A percentile compares a stretch with the other conserved stretches of the same genome.
Evolutionary conservation across 345 rosid species (phyloP).

Genomic region (Eutrema japonicum): DNA sequence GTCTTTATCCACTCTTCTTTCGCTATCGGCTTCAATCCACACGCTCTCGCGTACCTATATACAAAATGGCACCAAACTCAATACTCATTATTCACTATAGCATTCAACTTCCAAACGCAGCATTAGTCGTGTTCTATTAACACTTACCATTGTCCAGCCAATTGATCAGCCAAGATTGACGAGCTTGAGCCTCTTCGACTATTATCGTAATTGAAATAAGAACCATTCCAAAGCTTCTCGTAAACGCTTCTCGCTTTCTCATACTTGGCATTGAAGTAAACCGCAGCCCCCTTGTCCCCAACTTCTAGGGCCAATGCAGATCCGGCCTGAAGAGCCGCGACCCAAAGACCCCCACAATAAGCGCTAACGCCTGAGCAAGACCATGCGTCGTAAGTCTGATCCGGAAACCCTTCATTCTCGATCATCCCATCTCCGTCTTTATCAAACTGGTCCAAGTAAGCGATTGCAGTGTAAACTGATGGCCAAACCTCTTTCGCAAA

Average conservation of each 20-base stretch:
- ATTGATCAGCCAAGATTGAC: conserved; percentile 76
- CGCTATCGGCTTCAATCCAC: conserved; percentile 62
- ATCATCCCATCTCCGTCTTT: conserved; percentile 83
- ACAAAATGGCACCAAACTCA: not conserved
- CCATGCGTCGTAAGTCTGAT: conserved; percentile 86
- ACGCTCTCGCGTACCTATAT: conserved; percentile 71
- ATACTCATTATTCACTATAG: not conserved
- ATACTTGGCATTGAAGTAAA: conserved; percentile 62
- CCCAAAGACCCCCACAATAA: conserved; percentile 83
- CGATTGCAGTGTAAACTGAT: conserved; percentile 69
- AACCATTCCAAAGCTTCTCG: conserved; percentile 77
- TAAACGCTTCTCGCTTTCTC: conserved; percentile 64
- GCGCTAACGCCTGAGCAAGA: conserved; percentile 68
- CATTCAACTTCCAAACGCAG: not conserved
- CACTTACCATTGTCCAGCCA: conserved; percentile 82
- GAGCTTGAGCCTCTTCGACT: conserved; percentile 54
- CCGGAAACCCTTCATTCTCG: conserved; percentile 84
- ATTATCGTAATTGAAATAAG: conserved; percentile 73
- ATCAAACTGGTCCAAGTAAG: conserved; percentile 84
- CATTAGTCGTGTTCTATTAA: not conserved
- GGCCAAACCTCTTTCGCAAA: conserved; percentile 78
- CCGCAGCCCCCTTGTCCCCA: conserved; percentile 58
- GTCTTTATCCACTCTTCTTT: conserved; percentile 60
- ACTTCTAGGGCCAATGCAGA: conserved; percentile 64
- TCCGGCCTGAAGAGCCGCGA: conserved; percentile 79